Base-by-base conservation (phyloP, 495 filamentous ascomycete species). In the Gamarada debralockiae region DNA sequence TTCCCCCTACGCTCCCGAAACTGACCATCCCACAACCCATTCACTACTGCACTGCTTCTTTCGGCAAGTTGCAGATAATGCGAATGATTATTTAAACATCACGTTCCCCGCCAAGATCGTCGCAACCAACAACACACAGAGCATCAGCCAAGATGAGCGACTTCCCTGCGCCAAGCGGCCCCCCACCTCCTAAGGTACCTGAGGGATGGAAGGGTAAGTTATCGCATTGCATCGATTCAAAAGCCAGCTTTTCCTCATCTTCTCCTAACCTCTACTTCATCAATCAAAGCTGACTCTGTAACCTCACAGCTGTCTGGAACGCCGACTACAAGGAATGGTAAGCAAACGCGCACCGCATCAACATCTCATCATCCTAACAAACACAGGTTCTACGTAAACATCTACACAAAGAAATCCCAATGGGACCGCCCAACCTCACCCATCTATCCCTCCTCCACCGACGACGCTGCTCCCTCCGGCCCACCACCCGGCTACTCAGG, bases 111-210 rank as follows among this genome's bases (percentile, higher is more conserved):
- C 43, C 41, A n/a, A 29, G n/a, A 37, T 22, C 31, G 20, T 48
- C 27, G 15, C 37, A 33, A 39, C 18, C 6, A 4, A 39, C 14
- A 14, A 39, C 14, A 14, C 4, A 15, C 37, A 39, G 6, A 4
- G 14, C 25, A 38, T 29, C 45, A 34, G 17, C 54, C 40, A 65
- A 48, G 23, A 85, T 85, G 75, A 72, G 73, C 37, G 78, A 83
- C 58, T 90, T 85, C 62, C 69, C 73, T 31, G 79, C 89, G 52
- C 89, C 89, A 17, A 61, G 80, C 1, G 89, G 89, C 5, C 92
- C 92, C 45, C 90, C 91, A 31, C 91, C 93, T 8, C 92, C 90
- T 20, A 81, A 81, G 55, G 85, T 96, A 1, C 93, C 92, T 0
- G 85, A 87, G 62, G 92, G 92, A 51, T 97, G 90, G 90, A 59